These are phyloP conservation scores for Mortierella sp. DNA, from an alignment of 371 early-diverging fungal species.

Conservation along the genomic window DNA sequence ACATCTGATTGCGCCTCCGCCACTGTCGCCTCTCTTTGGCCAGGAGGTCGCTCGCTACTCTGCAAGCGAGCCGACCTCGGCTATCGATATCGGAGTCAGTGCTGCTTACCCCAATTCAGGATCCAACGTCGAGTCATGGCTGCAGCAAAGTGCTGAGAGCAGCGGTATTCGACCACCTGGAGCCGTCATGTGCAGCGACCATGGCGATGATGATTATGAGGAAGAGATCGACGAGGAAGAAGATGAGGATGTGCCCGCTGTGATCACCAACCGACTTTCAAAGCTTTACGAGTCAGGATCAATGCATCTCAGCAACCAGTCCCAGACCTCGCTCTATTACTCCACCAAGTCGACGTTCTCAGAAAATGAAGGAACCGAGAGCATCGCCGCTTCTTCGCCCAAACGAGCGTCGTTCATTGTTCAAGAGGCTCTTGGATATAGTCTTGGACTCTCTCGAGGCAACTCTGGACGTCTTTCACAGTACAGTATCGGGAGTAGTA, in stretches of 20 bases:
- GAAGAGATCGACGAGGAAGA: conserved; percentile 35
- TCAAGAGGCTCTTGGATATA: conserved; percentile 37
- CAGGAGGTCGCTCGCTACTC: conserved; percentile 24
- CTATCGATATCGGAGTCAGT: too few relatives aligned
- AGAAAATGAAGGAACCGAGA: conserved; percentile 31
- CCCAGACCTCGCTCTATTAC: conserved; percentile 51
- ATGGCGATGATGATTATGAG: conserved; percentile 27
- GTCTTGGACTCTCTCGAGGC: conserved; percentile 32
- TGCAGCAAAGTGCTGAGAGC: conserved; percentile 5
- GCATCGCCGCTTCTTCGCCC: background rate
- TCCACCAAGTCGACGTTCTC: conserved; percentile 41
- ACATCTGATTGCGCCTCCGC: conserved; percentile 9
- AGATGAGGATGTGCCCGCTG: conserved; percentile 36
- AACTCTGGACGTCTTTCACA: conserved; percentile 40
- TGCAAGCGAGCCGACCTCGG: background rate
- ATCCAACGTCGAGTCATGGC: conserved; percentile 24
- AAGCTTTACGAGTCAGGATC: conserved; percentile 43
- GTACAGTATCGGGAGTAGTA: conserved; percentile 27
- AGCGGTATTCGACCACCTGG: background rate
- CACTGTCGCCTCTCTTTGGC: conserved; percentile 33
- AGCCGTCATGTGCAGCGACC: conserved; percentile 4
- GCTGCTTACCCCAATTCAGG: too few relatives aligned
- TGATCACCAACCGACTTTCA: conserved; percentile 40
- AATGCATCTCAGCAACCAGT: conserved; percentile 35
- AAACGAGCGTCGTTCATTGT: conserved; percentile 29